Evolutionary conservation across 2,329 filamentous ascomycete genomes (phyloP), one percentile per base, ranked within the genome.

Genomic region (Arthrobotrys musiformis): DNA sequence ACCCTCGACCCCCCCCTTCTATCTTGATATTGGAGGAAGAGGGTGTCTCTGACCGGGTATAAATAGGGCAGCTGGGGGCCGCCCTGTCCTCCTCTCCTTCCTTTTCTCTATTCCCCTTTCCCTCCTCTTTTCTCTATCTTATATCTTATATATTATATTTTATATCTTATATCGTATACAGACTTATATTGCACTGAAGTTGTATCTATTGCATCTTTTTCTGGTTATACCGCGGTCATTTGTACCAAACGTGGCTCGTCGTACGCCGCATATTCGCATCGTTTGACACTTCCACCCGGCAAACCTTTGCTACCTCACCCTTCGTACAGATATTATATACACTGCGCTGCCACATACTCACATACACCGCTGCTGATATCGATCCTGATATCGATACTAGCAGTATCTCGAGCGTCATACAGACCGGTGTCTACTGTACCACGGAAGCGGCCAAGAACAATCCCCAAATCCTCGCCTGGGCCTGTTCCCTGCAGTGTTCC

Each of bases 51-150:
- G 54, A 5, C 28, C 58, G 72, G 72, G 72, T 76, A 76, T 76
- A 76, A 76, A 76, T 76, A 76, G 72, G 70, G 64, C 60, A 69
- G 48, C 63, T 63, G 56, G 64, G 64, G 42, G 24, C 63, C 72
- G 9, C 52, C 68, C 33, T 50, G 68, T 35, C 17, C 13, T 42
- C 6, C 22, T 15, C 35, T 33, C 24, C 52, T 68, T 44, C 28
- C 35, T 68, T 54, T 62, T 54, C 50, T 30, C 44, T 62, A 33
- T 19, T 68, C 63, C n/a, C 63, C 63, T 50, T 40, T 26, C 9
- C 69, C 56, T 19, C 62, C 54, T 56, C 26, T 19, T 46, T 52
- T 37, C 37, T 54, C 19, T 67, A 28, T 28, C 46, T 17, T 60
- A 4, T 30, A 28, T 28, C 4, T 40, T 40, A 58, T 44, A 42